Base-by-base conservation (phyloP, 2,329 filamentous ascomycete genomes). In the Neofusicoccum sp. region DNA sequence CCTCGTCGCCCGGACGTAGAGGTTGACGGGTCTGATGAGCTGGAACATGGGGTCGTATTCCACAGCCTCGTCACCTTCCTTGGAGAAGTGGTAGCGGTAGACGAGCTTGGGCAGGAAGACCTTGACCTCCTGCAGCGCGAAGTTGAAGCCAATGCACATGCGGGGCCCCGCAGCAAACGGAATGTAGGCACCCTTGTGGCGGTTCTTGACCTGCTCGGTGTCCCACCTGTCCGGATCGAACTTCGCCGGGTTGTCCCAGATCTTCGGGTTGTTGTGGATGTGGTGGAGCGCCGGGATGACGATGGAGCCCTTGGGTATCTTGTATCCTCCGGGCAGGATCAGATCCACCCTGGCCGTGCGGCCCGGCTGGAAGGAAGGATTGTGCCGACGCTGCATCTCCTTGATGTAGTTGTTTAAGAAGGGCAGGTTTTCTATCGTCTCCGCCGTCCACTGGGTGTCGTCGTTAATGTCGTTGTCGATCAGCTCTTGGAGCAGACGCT, bases 131-230 rank as follows among this genome's bases (percentile, higher is more conserved):
- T 83, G 80, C 6, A 88, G 74, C 0, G 85, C 86, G 71, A 88
- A 87, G 73, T 87, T 88, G 79, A 87, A 88, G 0, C 86, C 87
- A 62, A 89, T 84, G 65, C 87, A 89, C 75, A 81, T 82, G 1
- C 87, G 77, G 0, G 78, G 81, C 0, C 87, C 87, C 0, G 80
- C 76, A 0, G 82, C 85, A 66, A 89, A 89, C 0, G 87, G 87
- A 3, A 84, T 76, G 67, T 88, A 89, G 0, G 82, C 76, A 1
- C 78, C 80, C 34, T 79, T 79, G 49, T 69, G 68, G 29, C 80
- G 71, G 66, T 79, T 80, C 75, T 84, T 85, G 61, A 85, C 84
- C 11, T 77, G 74, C 0, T 83, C 80, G 0, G 80, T 80, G 65
- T 83, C 81, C 86, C 86, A 88, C 2, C 86, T 76, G 64, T 88